Evolutionary conservation across 768 basidiomycete species (phyloP), one percentile per base, ranked within the genome.

Genomic region (Hericium coralloides): DNA sequence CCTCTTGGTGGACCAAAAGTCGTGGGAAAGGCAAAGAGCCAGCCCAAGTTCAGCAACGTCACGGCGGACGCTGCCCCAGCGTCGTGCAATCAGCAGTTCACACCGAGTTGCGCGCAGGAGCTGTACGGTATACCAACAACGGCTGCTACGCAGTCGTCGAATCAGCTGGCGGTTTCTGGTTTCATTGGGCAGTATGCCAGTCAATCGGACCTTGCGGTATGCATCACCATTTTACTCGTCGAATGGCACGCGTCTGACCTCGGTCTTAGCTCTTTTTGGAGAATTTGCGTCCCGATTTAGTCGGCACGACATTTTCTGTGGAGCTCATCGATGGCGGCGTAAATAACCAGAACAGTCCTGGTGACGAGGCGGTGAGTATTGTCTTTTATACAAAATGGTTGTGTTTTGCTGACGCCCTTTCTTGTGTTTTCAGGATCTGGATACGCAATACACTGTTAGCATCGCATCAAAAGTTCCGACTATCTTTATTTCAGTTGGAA

Each of bases 41-140:
- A 18, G 26, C 10, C 37, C 31, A 9, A 15, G 15, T 17, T 8
- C 18, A 45, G 43, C 38, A 23, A n/a, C 6, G 26, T 14, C 53
- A 41, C 14, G 22, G 41, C 22, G 18, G 23, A n/a, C 22, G 25
- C 56, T 15, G 56, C 26, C 6, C 56, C 51, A 12, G 37, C 49
- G 3, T 31, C 26, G 7, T 57, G 56, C 39, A 45, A 38, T 43
- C 3, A 25, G 14, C 47, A 41, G 12, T 56, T 70, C 52, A 70
- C 68, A 2, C 70, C 71, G 0, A 57, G 64, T 4, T 72, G 68
- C 37, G 48, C 73, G 4, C 69, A 72, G 52, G 69, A 67, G 14
- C 52, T 73, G 7, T 74, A 72, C 59, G 67, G 69, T 15, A 69
- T 75, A 41, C 71, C 73, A 0, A 62, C 67, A 17, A 68, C 72